phyloP scores from a whole-genome alignment of 1,139 yeast genomes.

The Magnusiomyces clavatus region DNA sequence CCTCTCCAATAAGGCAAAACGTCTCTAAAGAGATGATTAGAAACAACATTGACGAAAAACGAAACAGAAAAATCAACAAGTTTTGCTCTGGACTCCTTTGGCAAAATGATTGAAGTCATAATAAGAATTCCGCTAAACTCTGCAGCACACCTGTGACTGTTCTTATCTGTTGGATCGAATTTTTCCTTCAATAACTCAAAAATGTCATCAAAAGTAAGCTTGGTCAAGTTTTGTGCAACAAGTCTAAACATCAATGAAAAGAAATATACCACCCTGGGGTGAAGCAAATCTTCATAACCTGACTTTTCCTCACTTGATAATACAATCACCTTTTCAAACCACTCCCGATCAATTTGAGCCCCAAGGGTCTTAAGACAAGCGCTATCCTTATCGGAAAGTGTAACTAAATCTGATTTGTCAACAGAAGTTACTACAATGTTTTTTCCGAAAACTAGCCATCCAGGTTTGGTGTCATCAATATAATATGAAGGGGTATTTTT shows the following conservation, averaged over 20 bases:
- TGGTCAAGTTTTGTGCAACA: slow-evolving; percentile 20
- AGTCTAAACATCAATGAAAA: slow-evolving; percentile 22
- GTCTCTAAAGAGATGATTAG: slow-evolving; percentile 65
- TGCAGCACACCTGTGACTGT: slow-evolving; percentile 35
- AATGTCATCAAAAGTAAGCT: slow-evolving; percentile 21
- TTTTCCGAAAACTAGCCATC: slow-evolving; percentile 79
- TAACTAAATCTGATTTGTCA: slow-evolving; percentile 26
- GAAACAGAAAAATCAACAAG: slow-evolving; percentile 43
- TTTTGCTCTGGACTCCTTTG: slow-evolving; percentile 16
- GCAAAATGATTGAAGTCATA: slow-evolving; percentile 20
- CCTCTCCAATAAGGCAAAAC: slow-evolving; percentile 71
- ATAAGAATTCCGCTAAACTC: slow-evolving; percentile 33
- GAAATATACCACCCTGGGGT: slow-evolving; percentile 23
- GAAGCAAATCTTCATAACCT: slow-evolving; percentile 30
- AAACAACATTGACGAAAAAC: slow-evolving; percentile 42
- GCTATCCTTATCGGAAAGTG: slow-evolving; percentile 37
- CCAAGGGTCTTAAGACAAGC: slow-evolving; percentile 42
- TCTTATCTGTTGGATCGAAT: slow-evolving; percentile 28
- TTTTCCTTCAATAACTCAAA: slow-evolving; percentile 16
- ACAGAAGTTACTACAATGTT: slow-evolving; percentile 42
- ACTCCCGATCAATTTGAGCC: slow-evolving; percentile 41
- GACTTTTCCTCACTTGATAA: slow-evolving; percentile 33
- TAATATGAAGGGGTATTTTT: slow-evolving; percentile 22
- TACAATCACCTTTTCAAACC: slow-evolving; percentile 51
- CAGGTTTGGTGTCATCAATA: slow-evolving; percentile 44